Evolutionary conservation across 441 rosid genomes (phyloP).

Genomic region (Bocquillonia castaneifolia): DNA sequence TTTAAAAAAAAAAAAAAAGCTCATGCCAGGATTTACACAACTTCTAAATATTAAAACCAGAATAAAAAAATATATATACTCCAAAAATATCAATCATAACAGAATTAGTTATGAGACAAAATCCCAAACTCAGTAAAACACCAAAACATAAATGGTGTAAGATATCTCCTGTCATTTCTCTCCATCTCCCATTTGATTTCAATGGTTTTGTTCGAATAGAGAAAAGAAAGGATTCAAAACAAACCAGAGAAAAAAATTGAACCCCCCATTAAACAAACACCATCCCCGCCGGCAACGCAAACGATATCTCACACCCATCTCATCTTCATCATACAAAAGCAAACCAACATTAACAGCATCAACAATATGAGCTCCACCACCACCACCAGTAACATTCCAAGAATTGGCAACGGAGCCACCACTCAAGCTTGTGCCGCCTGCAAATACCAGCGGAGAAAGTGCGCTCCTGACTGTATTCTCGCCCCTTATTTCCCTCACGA

Average conservation of each 20-base stretch:
- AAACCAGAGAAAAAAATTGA: conserved; percentile 17
- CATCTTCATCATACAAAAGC: too few relatives aligned
- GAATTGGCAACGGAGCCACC: conserved; percentile 34
- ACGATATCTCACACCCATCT: conserved; percentile 45
- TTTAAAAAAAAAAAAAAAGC: too few relatives aligned
- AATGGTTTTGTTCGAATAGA: conserved; percentile 35
- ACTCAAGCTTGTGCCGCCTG: conserved; percentile 96
- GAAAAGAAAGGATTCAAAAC: conserved; percentile 36
- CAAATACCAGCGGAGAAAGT: conserved; percentile 92
- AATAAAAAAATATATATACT: too few relatives aligned
- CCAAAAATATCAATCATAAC: conserved; percentile 16
- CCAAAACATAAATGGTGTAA: conserved; percentile 31
- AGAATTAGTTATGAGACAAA: conserved; percentile 35
- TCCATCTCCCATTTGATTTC: conserved; percentile 35
- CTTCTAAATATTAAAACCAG: too few relatives aligned
- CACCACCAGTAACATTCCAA: conserved; percentile 19
- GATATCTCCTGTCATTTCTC: conserved; percentile 46
- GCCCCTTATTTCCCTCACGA: conserved; percentile 92
- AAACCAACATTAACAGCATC: conserved; percentile 13
- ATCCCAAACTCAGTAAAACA: conserved; percentile 9
- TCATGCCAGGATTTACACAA: background rate
- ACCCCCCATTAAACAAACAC: conserved; percentile 27
- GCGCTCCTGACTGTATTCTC: conserved; percentile 86
- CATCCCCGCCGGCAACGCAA: conserved; percentile 64
- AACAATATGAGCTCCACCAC: conserved; percentile 18